These are phyloP conservation scores for Geotrichum bryndzae DNA, from an alignment of 1,139 yeast genomes.

Conservation along the genomic window DNA sequence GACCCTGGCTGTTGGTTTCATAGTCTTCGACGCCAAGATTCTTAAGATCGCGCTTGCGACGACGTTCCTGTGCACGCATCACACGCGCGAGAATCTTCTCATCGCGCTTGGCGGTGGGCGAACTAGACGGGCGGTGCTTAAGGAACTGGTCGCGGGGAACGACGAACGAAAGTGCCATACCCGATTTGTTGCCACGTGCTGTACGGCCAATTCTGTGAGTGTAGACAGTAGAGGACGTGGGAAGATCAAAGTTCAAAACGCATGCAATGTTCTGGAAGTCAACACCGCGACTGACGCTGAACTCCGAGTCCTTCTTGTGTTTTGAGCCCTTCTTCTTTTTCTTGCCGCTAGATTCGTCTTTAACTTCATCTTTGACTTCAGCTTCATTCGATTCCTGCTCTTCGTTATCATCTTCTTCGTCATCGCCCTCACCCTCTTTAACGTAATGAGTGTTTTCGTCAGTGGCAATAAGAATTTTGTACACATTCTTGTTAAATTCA, in stretches of 20 bases:
- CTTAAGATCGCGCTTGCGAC: conserved; percentile 51
- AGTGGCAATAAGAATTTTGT: conserved; percentile 84
- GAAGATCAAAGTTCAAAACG: conserved; percentile 91
- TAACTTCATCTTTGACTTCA: conserved; percentile 21
- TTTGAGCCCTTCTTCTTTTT: conserved; percentile 23
- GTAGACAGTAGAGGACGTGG: conserved; percentile 82
- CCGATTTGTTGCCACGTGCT: conserved; percentile 94
- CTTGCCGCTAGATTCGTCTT: conserved; percentile 21
- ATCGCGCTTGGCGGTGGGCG: conserved; percentile 69
- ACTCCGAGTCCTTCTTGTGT: conserved; percentile 47
- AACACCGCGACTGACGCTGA: conserved; percentile 94
- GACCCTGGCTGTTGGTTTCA: conserved; percentile 17
- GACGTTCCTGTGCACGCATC: conserved; percentile 65
- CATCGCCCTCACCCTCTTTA: conserved; percentile 47
- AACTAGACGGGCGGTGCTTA: conserved; percentile 75
- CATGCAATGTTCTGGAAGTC: conserved; percentile 96
- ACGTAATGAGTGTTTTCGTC: conserved; percentile 62
- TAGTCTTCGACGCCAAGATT: conserved; percentile 10
- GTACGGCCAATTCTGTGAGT: conserved; percentile 96
- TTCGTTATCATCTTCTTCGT: conserved; percentile 32
- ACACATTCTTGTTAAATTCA: conserved; percentile 86
- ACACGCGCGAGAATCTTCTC: conserved; percentile 78
- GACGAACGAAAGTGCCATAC: conserved; percentile 91
- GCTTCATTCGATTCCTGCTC: conserved; percentile 21
- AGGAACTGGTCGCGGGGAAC: conserved; percentile 81